Base-by-base conservation (phyloP, 2,329 filamentous ascomycete genomes). In the Talaromyces sp. region DNA sequence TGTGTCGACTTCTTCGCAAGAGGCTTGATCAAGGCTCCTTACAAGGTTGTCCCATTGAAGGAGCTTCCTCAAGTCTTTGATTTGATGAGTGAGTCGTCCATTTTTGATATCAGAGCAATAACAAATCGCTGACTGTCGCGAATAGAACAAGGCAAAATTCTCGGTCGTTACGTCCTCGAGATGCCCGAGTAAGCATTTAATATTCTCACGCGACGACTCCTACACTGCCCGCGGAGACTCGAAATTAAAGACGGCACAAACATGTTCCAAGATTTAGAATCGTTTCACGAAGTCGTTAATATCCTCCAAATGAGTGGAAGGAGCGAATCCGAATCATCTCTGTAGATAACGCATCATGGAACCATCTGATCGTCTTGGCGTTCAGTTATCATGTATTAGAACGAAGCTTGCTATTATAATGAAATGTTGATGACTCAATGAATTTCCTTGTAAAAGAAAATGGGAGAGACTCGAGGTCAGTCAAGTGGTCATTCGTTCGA, bases 1-100 rank as follows among this genome's bases (percentile, higher is more conserved):
- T 92, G 93, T 2, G 80, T 97, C 62, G 92, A 97, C 65, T 97
- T 97, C 79, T 97, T 84, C 80, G 78, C 82, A 58, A 82, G 88
- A 21, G 93, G 93, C 15, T 77, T 95, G 63, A 92, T 97, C 81
- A 88, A 90, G 70, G 86, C 86, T 5, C 93, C 93, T 7, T 94
- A 83, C 84, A 95, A 96, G 86, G 83, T 84, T 7, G 85, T 91
- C 55, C 90, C 91, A 13, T 80, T 97, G 60, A 88, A 85, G 68
- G 82, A 97, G 75, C 80, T 97, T 63, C 83, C 87, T 63, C 81
- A 84, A 57, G 88, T 96, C n/a, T 96, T 88, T 72, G 82, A 91
- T 51, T 73, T 91, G 67, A 89, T 89, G 86, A 70, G 72, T 73
- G 66, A 54, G 71, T 68, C n/a, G 19, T 19, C 17, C 8, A 17